phyloP scores from a whole-genome alignment of 805 yeast species.

The Yamadazyma insecticola region DNA sequence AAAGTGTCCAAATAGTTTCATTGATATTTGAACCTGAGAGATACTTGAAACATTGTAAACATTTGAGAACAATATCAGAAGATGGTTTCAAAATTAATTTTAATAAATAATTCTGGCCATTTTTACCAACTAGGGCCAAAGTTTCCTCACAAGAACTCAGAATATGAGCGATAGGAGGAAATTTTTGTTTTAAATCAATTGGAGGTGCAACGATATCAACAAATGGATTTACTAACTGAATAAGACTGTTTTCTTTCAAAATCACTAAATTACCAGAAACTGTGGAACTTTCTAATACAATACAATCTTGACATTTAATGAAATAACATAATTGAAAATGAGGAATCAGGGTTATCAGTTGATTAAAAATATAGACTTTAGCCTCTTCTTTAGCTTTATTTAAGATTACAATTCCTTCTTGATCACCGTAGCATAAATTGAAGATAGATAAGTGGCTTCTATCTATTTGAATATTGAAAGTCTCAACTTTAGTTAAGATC shows the following conservation, averaged over 20 bases:
- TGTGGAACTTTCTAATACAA: constrained; percentile 26
- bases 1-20: constrained; percentile 56
- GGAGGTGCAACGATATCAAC: constrained; percentile 25
- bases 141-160: constrained; percentile 24
- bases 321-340: constrained; percentile 27
- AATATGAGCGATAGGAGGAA: constrained; percentile 15
- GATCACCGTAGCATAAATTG: constrained; percentile 42
- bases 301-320: constrained; percentile 31
- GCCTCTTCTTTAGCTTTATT: constrained; percentile 40
- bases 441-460: constrained; percentile 28
- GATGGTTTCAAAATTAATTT: constrained; percentile 42
- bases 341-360: constrained; percentile 26
- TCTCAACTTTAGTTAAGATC: constrained; percentile 59
- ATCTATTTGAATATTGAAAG: constrained; percentile 29
- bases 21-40: constrained; percentile 55
- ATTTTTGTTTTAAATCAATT: constrained; percentile 4
- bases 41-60: constrained; percentile 48
- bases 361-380: constrained; percentile 47
- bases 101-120: constrained; percentile 20
- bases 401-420: constrained; percentile 59
- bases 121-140: constrained; percentile 19
- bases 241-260: constrained; percentile 27
- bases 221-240: constrained; percentile 53
- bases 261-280: constrained; percentile 45
- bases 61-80: constrained; percentile 36